phyloP scores from a whole-genome alignment of 148 eudicot species.

The Diospyros lotus region DNA sequence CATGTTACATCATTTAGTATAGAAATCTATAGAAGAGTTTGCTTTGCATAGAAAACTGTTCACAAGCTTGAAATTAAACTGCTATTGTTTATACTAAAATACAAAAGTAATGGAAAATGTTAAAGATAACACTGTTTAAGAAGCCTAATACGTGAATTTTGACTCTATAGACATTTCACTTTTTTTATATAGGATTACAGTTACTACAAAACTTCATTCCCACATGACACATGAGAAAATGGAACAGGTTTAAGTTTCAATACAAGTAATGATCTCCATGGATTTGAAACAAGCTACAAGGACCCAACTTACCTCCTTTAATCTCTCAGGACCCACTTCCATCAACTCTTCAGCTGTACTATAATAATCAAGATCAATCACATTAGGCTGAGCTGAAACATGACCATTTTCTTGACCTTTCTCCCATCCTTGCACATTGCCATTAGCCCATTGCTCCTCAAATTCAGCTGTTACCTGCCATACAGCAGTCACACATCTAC shows the following conservation, averaged over 20 bases:
- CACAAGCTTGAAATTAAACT: too few relatives aligned
- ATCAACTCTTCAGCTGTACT: constrained; percentile 78
- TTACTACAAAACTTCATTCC: too few relatives aligned
- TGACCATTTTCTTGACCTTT: constrained; percentile 61
- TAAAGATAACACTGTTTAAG: too few relatives aligned
- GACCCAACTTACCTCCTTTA: constrained; percentile 70
- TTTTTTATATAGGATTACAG: too few relatives aligned
- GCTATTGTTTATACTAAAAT: too few relatives aligned
- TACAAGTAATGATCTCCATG: not conserved
- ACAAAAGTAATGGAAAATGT: too few relatives aligned
- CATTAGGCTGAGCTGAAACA: constrained; percentile 31
- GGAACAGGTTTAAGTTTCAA: not conserved
- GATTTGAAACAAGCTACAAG: not conserved
- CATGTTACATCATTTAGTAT: too few relatives aligned
- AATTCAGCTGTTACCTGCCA: constrained; percentile 73
- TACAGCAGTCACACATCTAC: not conserved
- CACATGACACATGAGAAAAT: not conserved
- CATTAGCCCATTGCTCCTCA: constrained; percentile 84
- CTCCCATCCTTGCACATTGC: constrained; percentile 81
- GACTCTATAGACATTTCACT: too few relatives aligned
- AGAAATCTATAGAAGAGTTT: too few relatives aligned
- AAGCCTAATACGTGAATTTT: too few relatives aligned
- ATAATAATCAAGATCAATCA: constrained; percentile 85
- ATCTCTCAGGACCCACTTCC: constrained; percentile 80
- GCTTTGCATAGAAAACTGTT: too few relatives aligned